Evolutionary conservation across 805 yeast genomes (phyloP), one percentile per base, ranked within the genome.

Genomic region (Candida maesae): DNA sequence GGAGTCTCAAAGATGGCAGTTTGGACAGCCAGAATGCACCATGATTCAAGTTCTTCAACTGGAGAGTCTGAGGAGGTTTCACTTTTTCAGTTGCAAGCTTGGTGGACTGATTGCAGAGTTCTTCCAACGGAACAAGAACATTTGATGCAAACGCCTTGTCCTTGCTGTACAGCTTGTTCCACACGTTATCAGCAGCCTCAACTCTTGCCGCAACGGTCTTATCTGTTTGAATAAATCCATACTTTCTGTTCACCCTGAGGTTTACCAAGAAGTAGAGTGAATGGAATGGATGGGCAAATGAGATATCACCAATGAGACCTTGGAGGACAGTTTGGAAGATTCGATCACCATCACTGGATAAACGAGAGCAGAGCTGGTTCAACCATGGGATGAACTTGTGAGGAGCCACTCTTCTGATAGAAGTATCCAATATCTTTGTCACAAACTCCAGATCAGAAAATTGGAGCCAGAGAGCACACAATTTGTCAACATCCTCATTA

Each of bases 401-500:
- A 12, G 74, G 67, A 0, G 95, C 84, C 15, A 86, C 61, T 0
- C 37, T 35, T 0, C 53, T 37, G 3, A 82, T 53, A 5, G 65
- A 62, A 2, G 56, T 50, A 12, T 53, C 52, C 9, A 84, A 65
- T 8, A 62, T 50, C 4, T 41, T 45, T 47, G 77, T 81, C 5
- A 84, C 63, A 0, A 54, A 59, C 1, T 60, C 70, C 25, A 68
- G 67, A 6, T 59, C 56, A 3, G 79, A 69, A 49, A 78, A 72
- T 45, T 81, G 84, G 29, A 91, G 67, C 95, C 97, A 91, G 10
- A 91, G 59, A 0, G 90, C 84, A 59, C 90, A 82, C 46, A 90
- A 82, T 41, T 85, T 75, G 55, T 87, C 95, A 21, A 83, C 64
- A 37, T 77, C 82, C 44, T 74, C 76, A 36, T 74, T 78, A 39